Conservation (phyloP, 441 rosid species). For the Arabidopsis lyrata region DNA sequence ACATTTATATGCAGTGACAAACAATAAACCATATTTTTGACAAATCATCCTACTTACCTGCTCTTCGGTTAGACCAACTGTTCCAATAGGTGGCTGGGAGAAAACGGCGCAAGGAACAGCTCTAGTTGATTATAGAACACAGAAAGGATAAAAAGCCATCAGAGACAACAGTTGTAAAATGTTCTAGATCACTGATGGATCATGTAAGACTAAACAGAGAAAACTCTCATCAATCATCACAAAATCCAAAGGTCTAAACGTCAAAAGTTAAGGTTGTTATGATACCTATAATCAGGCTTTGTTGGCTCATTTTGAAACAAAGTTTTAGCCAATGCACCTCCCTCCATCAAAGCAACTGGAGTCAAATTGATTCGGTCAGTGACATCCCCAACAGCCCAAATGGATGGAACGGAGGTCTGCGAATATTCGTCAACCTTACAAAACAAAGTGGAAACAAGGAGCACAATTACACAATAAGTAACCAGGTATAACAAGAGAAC, state of each 20-base stretch:
- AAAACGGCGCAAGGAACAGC: slow-evolving; percentile 91
- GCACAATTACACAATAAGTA: slow-evolving; percentile 16
- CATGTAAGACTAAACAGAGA: slow-evolving; percentile 1
- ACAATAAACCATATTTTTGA: slow-evolving; percentile 3
- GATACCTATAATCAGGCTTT: slow-evolving; percentile 86
- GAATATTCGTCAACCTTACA: slow-evolving; percentile 90
- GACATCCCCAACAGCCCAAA: slow-evolving; percentile 98
- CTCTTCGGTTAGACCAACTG: slow-evolving; percentile 88
- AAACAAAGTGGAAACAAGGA: slow-evolving; percentile 39
- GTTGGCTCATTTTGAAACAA: slow-evolving; percentile 78
- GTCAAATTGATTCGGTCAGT: slow-evolving; percentile 92
- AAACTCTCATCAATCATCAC: background rate
- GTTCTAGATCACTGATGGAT: background rate
- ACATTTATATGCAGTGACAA: slow-evolving; percentile 23
- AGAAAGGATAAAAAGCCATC: slow-evolving; percentile 20
- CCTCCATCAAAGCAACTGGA: slow-evolving; percentile 99
- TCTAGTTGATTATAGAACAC: slow-evolving; percentile 48
- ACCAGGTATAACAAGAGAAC: slow-evolving; percentile 30
- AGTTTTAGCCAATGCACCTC: slow-evolving; percentile 91
- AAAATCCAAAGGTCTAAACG: slow-evolving; percentile 11
- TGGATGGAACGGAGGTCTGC: slow-evolving; percentile 79
- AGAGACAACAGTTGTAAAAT: slow-evolving; percentile 25
- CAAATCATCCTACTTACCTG: slow-evolving; percentile 56
- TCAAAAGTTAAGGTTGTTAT: slow-evolving; percentile 5
- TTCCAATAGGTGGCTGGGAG: slow-evolving; percentile 95